Evolutionary conservation across 169 alveolate genomes (phyloP), one percentile per base, ranked within the genome.

Genomic region (Cryptosporidium sp.): DNA sequence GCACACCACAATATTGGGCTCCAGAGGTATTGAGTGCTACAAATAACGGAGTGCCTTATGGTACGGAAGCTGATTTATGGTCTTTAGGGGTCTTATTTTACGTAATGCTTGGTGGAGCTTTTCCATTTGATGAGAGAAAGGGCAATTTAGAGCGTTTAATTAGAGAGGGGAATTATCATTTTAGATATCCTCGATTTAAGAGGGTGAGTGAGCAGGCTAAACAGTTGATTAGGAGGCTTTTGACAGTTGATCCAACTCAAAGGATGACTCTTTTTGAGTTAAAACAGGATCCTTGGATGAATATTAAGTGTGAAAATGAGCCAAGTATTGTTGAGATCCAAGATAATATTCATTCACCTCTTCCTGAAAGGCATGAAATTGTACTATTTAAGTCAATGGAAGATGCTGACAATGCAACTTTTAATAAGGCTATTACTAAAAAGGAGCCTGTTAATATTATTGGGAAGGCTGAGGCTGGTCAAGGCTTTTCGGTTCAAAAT

Each of bases 1-100:
- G 95, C 0, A 92, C 95, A 10, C 95, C 95, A 67, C 94, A 92
- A 62, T 89, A 89, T 55, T 89, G 93, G 93, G 93, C 93, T 31
- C 93, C 93, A 9, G 93, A 89, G 69, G 93, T 89, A 1, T 23
- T 89, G 3, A 48, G 29, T 43, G 91, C 89, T 12, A 50, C 92
- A 9, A 74, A 52, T 26, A 68, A 23, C 4, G 92, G 92, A 26
- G 74, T 35, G 2, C 23, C 92, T 31, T 89, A 89, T 31, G 85
- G 86, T n/a, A 52, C 92, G 29, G 91, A 71, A 29, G 93, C 75
- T 4, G 93, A 89, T 91, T 39, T 89, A 6, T 89, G 93, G 93
- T 85, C 92, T 41, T 51, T 85, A 37, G 92, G 92, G 3, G 92
- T 85, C 10, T 55, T 85, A 23, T 74, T 85, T 74, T 85, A 69